Evolutionary conservation across 495 filamentous ascomycete genomes (phyloP), one percentile per base, ranked within the genome.

Genomic region (Antarctomyces pellizariae): DNA sequence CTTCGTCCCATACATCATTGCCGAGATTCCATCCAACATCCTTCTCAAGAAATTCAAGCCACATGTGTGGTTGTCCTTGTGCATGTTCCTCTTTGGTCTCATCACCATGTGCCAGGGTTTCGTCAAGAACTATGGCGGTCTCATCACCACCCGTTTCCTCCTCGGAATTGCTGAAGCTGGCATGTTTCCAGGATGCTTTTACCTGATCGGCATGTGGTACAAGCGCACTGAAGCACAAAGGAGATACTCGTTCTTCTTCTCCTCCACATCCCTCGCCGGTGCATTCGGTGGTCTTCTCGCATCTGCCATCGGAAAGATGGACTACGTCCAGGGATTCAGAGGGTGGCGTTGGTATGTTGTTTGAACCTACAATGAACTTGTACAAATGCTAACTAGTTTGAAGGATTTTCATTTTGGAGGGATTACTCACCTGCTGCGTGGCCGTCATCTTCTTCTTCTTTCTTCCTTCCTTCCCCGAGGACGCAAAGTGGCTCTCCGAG

Each of bases 291-390:
- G 80, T 7, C 52, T 90, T 9, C 50, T 91, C 5, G 80, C 82
- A 2, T 69, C 63, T 7, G 82, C 69, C 9, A 83, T 95, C 25
- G 77, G 75, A 13, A 79, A 84, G 43, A 82, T 72, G 66, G 59
- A 77, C 35, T 56, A 56, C 7, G 43, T 80, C 13, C 46, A 63
- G 15, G 70, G 67, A 18, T 84, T 79, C 36, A 39, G 43, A 1
- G 84, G 79, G 25, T 97, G 84, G 84, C 60, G 83, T 22, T 93
- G 86, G 86, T n/a, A n/a, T n/a, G n/a, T n/a, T n/a, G n/a, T n/a
- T n/a, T n/a, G n/a, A 62, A 70, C 25, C 69, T 64, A n/a, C n/a
- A n/a, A n/a, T n/a, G n/a, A 24, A 40, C 43, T 6, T 16, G 32
- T 35, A 26, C 14, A n/a, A n/a, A n/a, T n/a, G n/a, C n/a, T n/a